Percentiles rank a stretch among this genome's conserved stretches.
These are phyloP conservation scores for Xylaria hypoxylon DNA, from an alignment of 2,329 filamentous ascomycete genomes.

Conservation along the genomic window DNA sequence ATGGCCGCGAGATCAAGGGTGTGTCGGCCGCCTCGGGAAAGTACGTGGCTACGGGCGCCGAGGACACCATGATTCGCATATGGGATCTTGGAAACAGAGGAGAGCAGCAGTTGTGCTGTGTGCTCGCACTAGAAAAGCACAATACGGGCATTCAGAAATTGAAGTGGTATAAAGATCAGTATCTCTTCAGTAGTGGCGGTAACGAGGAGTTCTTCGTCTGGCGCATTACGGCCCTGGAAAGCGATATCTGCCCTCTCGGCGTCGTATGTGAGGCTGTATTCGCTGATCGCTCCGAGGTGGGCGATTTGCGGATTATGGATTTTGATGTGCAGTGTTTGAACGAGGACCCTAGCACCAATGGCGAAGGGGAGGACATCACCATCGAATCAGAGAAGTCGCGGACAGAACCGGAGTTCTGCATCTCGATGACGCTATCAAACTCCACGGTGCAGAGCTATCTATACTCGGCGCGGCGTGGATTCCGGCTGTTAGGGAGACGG, in stretches of 20 bases:
- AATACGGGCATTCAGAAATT: constrained; percentile 85
- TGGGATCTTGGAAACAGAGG: constrained; percentile 62
- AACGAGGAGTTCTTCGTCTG: constrained; percentile 92
- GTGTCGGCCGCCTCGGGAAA: constrained; percentile 55
- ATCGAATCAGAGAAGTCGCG: constrained; percentile 3
- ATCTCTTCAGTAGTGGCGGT: constrained; percentile 87
- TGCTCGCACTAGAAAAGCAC: constrained; percentile 79
- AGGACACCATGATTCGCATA: constrained; percentile 79
- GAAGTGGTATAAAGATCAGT: constrained; percentile 76
- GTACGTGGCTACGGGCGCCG: constrained; percentile 75
- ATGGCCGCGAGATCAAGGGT: constrained; percentile 85
- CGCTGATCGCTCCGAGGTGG: constrained; percentile 61
- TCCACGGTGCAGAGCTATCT: constrained; percentile 76
- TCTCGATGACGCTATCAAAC: constrained; percentile 85
- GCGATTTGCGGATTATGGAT: constrained; percentile 83
- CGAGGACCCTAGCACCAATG: constrained; percentile 43
- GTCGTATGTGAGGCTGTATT: constrained; percentile 68
- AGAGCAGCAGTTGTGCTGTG: constrained; percentile 55
- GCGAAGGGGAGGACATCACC: constrained; percentile 42
- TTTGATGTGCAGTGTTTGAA: constrained; percentile 69
- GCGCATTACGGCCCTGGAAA: constrained; percentile 69
- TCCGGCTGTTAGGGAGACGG: constrained; percentile 64
- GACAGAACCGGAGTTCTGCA: constrained; percentile 57
- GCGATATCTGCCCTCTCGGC: constrained; percentile 62
- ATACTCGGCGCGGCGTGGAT: constrained; percentile 58